Percentiles rank a stretch among this genome's conserved stretches.
phyloP scores from a whole-genome alignment of 2,329 filamentous ascomycete species.

The Diplodia mutila region DNA sequence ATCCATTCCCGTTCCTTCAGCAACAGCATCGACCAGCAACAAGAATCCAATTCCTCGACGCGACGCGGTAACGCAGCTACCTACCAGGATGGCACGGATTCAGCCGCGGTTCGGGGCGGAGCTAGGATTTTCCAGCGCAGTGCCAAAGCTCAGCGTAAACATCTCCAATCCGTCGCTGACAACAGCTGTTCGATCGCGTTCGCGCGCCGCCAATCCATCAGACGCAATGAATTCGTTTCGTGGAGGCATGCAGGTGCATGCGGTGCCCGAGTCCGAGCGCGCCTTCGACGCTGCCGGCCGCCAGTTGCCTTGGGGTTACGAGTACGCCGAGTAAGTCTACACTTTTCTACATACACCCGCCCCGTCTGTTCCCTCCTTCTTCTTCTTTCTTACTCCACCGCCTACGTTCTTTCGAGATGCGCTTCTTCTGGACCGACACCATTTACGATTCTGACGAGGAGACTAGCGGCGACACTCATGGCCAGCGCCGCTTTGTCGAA shows the following conservation, averaged over 20 bases:
- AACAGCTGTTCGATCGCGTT: constrained; percentile 8
- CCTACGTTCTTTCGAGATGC: constrained; percentile 11
- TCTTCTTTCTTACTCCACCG: constrained; percentile 5
- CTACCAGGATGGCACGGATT: constrained; percentile 14
- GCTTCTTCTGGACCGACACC: constrained; percentile 11
- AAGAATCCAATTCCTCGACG: not conserved
- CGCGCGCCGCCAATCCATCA: constrained; percentile 11
- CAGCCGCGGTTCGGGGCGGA: constrained; percentile 19
- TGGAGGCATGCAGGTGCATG: constrained; percentile 65
- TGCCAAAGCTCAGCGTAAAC: constrained; percentile 14
- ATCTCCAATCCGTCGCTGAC: not conserved
- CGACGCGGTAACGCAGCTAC: not conserved
- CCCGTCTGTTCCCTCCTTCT: not conserved
- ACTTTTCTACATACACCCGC: not conserved
- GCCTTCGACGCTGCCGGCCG: constrained; percentile 63
- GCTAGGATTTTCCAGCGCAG: constrained; percentile 21
- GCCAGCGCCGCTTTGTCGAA: constrained; percentile 58
- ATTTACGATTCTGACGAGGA: constrained; percentile 33
- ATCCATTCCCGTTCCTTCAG: not conserved
- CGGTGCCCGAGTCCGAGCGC: constrained; percentile 65
- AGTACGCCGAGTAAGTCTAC: constrained; percentile 61
- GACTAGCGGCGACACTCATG: constrained; percentile 43
- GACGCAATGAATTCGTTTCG: constrained; percentile 26
- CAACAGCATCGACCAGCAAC: not conserved
- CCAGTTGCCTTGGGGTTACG: constrained; percentile 65